Base-by-base conservation (phyloP, 225 moss, liverwort and hornwort species). In the Polytrichum formosum region DNA sequence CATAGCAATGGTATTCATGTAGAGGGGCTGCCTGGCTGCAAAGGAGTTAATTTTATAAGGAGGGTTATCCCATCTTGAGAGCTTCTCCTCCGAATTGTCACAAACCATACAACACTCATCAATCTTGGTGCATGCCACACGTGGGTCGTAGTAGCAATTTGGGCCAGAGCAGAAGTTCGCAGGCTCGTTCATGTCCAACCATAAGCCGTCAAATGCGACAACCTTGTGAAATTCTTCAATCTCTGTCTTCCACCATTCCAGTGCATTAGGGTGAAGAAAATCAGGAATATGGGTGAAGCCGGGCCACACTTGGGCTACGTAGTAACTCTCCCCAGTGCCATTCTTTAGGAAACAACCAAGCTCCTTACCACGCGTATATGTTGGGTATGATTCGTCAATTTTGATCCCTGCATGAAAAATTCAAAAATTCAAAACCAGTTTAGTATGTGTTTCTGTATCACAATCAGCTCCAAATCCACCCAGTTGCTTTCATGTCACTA, bases 131-230 rank as follows among this genome's bases (percentile, higher is more conserved):
- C 85, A 81, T 5, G 2, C 2, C 25, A 68, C 19, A 6, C 20
- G 61, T 1, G 85, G 81, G 26, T 85, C 85, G 2, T 66, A 66
- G 35, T 67, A 83, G 21, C 90, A 87, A 5, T 67, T 64, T 0
- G 74, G 64, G 4, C 93, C 93, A 4, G 74, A 56, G 81, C 91
- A 91, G 72, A 93, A 93, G 63, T 86, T 90, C 29, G 93, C 82
- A 1, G 91, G 82, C 73, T 93, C 93, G 20, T 93, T 93, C 93
- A 93, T 93, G 68, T 93, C 93, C 6, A 86, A 72, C 93, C 93
- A 93, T n/a, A 93, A 26, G n/a, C 88, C 93, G 20, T 93, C 93
- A 2, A 86, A 93, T 0, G 84, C 87, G 1, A 90, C 68, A 22
- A 66, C 19, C 28, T 86, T 65, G 61, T 85, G 25, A 68, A 91